Percentiles rank a stretch among this genome's conserved stretches.
Evolutionary conservation across 2,329 filamentous ascomycete species (phyloP).

Genomic region (Penicillium concentricum): DNA sequence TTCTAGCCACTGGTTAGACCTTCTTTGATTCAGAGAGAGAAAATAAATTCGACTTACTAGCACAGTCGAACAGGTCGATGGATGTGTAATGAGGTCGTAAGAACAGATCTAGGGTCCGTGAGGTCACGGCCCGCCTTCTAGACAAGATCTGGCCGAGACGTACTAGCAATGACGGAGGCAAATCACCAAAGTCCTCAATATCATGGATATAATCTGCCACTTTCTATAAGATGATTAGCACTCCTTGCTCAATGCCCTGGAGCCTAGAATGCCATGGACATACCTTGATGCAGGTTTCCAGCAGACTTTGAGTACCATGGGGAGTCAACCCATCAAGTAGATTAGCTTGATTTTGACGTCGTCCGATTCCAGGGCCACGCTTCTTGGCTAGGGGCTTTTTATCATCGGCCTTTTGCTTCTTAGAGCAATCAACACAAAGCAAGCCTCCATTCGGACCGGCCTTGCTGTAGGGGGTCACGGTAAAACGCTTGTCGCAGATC

Average conservation of each 20-base stretch:
- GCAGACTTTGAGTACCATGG: slow-evolving; percentile 43
- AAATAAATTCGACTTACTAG: slow-evolving; percentile 42
- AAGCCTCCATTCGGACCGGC: slow-evolving; percentile 79
- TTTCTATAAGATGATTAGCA: slow-evolving; percentile 43
- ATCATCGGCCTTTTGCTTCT: slow-evolving; percentile 66
- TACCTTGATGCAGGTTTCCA: slow-evolving; percentile 60
- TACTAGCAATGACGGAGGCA: slow-evolving; percentile 57
- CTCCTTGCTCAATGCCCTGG: not conserved
- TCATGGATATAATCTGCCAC: slow-evolving; percentile 63
- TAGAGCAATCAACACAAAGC: slow-evolving; percentile 80
- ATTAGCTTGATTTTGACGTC: slow-evolving; percentile 78
- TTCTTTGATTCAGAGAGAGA: not conserved
- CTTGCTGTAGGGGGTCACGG: slow-evolving; percentile 85
- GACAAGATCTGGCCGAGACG: slow-evolving; percentile 63
- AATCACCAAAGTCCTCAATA: slow-evolving; percentile 63
- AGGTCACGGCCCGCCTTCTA: slow-evolving; percentile 59
- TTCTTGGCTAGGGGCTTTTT: slow-evolving; percentile 58
- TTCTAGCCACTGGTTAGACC: slow-evolving; percentile 47
- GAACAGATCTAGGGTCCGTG: slow-evolving; percentile 47
- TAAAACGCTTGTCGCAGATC: slow-evolving; percentile 81
- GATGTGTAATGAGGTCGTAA: slow-evolving; percentile 54
- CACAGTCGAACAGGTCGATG: slow-evolving; percentile 62
- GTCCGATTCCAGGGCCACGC: slow-evolving; percentile 55
- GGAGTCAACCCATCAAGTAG: slow-evolving; percentile 69
- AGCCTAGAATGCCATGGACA: not conserved